Conservation (phyloP, 345 rosid genomes). For the Camelina neglecta region DNA sequence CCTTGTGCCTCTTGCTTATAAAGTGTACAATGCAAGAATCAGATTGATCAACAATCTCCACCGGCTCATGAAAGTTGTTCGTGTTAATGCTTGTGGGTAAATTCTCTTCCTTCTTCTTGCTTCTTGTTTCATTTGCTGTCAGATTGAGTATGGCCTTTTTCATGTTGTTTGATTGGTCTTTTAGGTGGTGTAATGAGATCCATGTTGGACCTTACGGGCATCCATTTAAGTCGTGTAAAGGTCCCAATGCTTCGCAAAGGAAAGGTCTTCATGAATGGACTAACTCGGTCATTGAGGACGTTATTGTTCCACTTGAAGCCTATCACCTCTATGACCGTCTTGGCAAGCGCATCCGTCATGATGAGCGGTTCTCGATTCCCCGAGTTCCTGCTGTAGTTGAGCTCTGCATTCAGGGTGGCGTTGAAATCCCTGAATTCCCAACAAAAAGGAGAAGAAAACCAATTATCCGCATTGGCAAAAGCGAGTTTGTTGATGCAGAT, state of each 20-base stretch:
- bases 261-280: constrained; percentile 91
- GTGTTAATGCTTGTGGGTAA: constrained; percentile 92
- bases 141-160: constrained; percentile 16
- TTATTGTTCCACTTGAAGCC: constrained; percentile 68
- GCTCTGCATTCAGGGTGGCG: constrained; percentile 95
- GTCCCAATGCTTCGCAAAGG: constrained; percentile 61
- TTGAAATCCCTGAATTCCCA: constrained; percentile 70
- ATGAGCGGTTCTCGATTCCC: constrained; percentile 77
- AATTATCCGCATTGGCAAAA: constrained; percentile 72
- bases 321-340: constrained; percentile 86
- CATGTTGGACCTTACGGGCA: constrained; percentile 91
- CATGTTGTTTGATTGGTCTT: not conserved
- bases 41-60: constrained; percentile 79
- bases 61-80: constrained; percentile 78
- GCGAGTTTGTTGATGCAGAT: constrained; percentile 87
- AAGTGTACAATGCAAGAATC: constrained; percentile 71
- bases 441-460: constrained; percentile 91
- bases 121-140: constrained; percentile 4
- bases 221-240: constrained; percentile 94
- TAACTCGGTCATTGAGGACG: constrained; percentile 68
- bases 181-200: constrained; percentile 84
- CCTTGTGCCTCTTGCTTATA: constrained; percentile 74
- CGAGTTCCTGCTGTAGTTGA: constrained; percentile 81
- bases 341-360: constrained; percentile 77
- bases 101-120: constrained; percentile 32